A percentile compares a stretch with the other conserved stretches of the same genome.
phyloP scores from a whole-genome alignment of 345 rosid genomes.

The Aegle marmelos region DNA sequence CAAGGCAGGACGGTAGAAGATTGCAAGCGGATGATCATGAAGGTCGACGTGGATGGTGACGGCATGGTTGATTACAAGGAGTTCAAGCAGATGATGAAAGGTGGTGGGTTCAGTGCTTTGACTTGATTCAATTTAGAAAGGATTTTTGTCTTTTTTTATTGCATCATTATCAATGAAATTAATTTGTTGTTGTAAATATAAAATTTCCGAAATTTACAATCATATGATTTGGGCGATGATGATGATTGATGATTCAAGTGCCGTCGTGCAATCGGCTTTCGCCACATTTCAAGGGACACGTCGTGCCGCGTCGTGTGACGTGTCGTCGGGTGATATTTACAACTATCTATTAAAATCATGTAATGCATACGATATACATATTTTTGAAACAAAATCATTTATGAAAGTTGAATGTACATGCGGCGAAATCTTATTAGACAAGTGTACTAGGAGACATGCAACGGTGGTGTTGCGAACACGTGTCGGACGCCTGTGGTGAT shows the following conservation, averaged over 20 bases:
- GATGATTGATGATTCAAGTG: no score
- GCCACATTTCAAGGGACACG: not conserved
- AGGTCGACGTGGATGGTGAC: conserved; percentile 87
- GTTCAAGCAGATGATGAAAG: conserved; percentile 62
- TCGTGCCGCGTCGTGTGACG: no score
- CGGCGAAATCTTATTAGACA: not conserved
- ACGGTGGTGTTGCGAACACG: not conserved
- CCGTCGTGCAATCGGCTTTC: no score
- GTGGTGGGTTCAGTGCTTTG: conserved; percentile 35
- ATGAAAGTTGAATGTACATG: not conserved
- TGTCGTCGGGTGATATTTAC: not conserved
- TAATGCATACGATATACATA: not conserved
- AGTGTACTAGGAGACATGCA: not conserved
- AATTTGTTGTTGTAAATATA: not conserved
- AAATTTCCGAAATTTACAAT: no score
- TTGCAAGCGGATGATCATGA: conserved; percentile 72
- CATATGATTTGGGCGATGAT: no score
- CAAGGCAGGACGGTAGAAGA: conserved; percentile 72
- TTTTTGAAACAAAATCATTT: not conserved
- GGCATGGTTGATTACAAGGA: conserved; percentile 66
- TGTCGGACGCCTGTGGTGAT: not conserved
- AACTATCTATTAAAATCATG: not conserved
- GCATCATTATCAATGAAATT: no score
- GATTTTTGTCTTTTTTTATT: not conserved
- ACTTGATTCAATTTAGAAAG: conserved; percentile 8